Evolutionary conservation across 192 early-diverging fungal species (phyloP).

Genomic region (Gonapodya sp.): DNA sequence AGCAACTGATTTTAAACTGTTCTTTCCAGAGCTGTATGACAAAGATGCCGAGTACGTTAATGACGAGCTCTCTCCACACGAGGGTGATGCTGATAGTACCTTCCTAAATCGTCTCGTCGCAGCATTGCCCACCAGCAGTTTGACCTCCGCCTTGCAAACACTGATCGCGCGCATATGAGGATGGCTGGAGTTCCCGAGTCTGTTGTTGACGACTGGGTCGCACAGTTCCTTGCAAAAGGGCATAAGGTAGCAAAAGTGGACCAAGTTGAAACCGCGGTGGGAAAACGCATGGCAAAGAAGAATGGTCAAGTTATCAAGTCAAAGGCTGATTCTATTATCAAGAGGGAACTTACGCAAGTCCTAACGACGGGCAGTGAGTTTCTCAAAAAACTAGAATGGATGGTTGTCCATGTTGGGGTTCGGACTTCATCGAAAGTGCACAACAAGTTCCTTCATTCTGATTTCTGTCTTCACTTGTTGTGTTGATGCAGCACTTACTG

Average conservation of each 20-base stretch:
- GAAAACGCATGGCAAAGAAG: constrained; percentile 73
- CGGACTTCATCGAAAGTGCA: constrained; percentile 56
- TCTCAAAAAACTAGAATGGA: no score
- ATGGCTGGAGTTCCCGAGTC: constrained; percentile 97
- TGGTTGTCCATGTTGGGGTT: constrained; percentile 3
- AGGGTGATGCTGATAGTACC: no score
- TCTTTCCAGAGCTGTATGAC: constrained; percentile 82
- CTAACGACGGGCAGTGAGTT: background rate
- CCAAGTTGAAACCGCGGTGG: constrained; percentile 91
- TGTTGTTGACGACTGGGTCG: constrained; percentile 89
- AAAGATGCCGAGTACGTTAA: constrained; percentile 74
- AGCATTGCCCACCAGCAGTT: constrained; percentile 85
- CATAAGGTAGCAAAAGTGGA: constrained; percentile 95
- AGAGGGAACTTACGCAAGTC: background rate
- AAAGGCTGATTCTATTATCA: constrained; percentile 3
- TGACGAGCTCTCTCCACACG: background rate
- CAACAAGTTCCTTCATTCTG: constrained; percentile 75
- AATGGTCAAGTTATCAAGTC: constrained; percentile 19
- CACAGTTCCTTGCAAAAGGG: constrained; percentile 90
- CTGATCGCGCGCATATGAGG: constrained; percentile 95
- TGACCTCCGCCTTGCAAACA: constrained; percentile 73
- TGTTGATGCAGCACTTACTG: constrained; percentile 72
- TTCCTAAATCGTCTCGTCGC: no score
- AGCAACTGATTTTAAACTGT: background rate
- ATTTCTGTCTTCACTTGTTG: constrained; percentile 73